Evolutionary conservation across 192 early-diverging fungal species (phyloP), one percentile per base, ranked within the genome.

Genomic region (Umbelopsis vinacea): DNA sequence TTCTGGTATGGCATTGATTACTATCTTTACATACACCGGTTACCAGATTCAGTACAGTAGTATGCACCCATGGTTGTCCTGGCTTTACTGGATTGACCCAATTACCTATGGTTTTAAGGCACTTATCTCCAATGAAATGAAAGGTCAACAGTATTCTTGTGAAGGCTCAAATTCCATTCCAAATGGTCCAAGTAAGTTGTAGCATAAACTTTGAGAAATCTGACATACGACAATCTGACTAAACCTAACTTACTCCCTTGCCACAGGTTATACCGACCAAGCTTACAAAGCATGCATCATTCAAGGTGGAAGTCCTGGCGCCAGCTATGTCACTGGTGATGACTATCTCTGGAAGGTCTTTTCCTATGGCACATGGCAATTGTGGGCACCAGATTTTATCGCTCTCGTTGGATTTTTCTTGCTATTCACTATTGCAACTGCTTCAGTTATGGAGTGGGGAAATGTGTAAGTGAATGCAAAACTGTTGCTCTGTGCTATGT

Each of bases 41-140:
- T 92, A 88, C 60, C 71, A 89, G 35, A 84, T 90, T 63, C 88
- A 89, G 38, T 84, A 82, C 37, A 26, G 52, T 6, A 77, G 81
- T 12, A 92, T 93, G 89, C 83, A 89, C 33, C 81, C 81, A 23
- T 92, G 84, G 82, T 83, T 93, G 47, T 79, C 73, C 54, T 92
- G 89, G 85, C 82, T 92, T 54, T 87, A 81, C 74, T 91, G 84
- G 83, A 88, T 92, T 54, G 90, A 91, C 71, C 90, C 90, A 15
- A 75, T 92, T 37, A 80, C 86, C 1, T 94, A 92, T 75, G 90
- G 83, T 14, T 86, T 85, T 76, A 86, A 86, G 69, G 78, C 87
- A 17, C 83, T 94, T 17, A 77, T 92, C 77, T 76, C 81, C 54
- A 94, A 92, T 76, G 92, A 93, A 83, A 90, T 91, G 73, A 1